phyloP scores from a whole-genome alignment of 805 yeast genomes.

The Hanseniaspora jakobsenii region DNA sequence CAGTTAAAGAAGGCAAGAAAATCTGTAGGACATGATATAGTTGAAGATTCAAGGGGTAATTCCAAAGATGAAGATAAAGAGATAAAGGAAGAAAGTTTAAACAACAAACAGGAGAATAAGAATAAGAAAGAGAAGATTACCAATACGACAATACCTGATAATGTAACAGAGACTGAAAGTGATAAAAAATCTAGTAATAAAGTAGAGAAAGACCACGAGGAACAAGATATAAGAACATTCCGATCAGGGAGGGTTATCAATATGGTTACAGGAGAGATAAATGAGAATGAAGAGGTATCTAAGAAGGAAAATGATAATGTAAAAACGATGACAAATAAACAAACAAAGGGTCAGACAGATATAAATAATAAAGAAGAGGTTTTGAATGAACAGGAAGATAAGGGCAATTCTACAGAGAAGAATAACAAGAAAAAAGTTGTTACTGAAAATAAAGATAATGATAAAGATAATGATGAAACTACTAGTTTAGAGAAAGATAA shows the following conservation, averaged over 20 bases:
- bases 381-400: too few relatives aligned
- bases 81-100: conserved; percentile 15
- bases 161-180: too few relatives aligned
- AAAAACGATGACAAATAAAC: conserved; percentile 14
- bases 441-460: neutral
- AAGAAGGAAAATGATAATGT: conserved; percentile 2
- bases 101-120: conserved; percentile 5
- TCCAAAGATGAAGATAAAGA: too few relatives aligned
- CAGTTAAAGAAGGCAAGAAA: conserved; percentile 5
- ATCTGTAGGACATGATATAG: too few relatives aligned
- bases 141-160: too few relatives aligned
- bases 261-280: neutral
- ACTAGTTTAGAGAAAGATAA: neutral
- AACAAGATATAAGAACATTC: conserved; percentile 13
- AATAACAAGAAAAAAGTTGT: neutral
- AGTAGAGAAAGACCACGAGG: conserved; percentile 9
- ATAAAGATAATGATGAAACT: neutral
- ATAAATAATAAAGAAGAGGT: too few relatives aligned
- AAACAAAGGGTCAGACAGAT: too few relatives aligned
- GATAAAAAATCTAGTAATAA: conserved; percentile 12
- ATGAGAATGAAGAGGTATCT: neutral
- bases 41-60: too few relatives aligned
- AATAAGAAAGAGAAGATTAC: too few relatives aligned
- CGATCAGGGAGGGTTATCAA: conserved; percentile 13
- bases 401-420: too few relatives aligned